These are phyloP conservation scores for Acrocalymma vagum DNA, from an alignment of 2,329 filamentous ascomycete genomes.

Conservation along the genomic window DNA sequence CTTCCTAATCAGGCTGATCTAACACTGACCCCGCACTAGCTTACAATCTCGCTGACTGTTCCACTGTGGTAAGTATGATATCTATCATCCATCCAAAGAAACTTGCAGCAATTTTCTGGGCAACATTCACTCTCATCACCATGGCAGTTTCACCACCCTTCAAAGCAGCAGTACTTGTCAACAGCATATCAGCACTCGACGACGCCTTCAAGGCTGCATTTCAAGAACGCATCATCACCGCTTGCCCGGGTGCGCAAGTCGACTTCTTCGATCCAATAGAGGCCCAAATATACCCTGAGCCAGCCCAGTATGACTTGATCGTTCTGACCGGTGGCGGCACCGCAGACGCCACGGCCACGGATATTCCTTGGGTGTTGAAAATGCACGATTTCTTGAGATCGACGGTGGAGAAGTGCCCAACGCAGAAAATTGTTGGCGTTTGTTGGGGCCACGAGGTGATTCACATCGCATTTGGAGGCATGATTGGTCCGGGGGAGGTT, in stretches of 20 bases:
- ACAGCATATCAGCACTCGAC: slow-evolving; percentile 7
- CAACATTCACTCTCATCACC: not conserved
- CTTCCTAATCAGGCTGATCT: too few species aligned
- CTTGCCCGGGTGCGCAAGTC: slow-evolving; percentile 3
- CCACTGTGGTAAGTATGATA: too few species aligned
- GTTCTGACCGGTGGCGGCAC: slow-evolving; percentile 7
- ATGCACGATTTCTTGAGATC: slow-evolving; percentile 6
- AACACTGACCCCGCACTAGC: too few species aligned
- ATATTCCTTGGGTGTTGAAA: slow-evolving; percentile 6
- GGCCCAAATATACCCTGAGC: slow-evolving; percentile 5
- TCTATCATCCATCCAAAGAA: too few species aligned
- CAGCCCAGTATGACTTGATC: slow-evolving; percentile 3
- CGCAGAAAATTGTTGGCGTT: slow-evolving; percentile 5
- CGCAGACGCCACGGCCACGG: slow-evolving; percentile 4
- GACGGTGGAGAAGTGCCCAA: slow-evolving; percentile 5
- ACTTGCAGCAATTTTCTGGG: too few species aligned
- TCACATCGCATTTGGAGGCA: slow-evolving; percentile 8
- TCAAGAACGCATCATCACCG: slow-evolving; percentile 1
- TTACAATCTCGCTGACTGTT: too few species aligned
- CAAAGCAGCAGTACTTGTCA: slow-evolving; percentile 5
- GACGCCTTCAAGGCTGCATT: slow-evolving; percentile 5
- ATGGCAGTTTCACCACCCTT: slow-evolving; percentile 7
- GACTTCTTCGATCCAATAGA: slow-evolving; percentile 9
- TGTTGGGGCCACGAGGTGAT: slow-evolving; percentile 7
- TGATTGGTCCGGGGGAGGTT: slow-evolving; percentile 1